Conservation (phyloP, 2,329 filamentous ascomycete species). For the Escovopsis sp. region DNA sequence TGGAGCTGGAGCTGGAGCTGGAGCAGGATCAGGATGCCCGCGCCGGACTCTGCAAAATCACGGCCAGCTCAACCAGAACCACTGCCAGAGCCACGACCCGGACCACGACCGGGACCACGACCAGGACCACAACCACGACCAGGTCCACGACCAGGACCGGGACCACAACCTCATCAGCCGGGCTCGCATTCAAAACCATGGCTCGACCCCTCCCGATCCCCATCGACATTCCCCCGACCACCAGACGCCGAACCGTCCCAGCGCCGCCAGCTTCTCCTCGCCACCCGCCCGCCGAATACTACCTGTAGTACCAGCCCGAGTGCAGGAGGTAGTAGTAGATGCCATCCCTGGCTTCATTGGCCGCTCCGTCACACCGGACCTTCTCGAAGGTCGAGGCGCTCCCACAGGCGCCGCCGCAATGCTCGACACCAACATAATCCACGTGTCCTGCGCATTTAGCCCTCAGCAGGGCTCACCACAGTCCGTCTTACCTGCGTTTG, state of each 20-base stretch:
- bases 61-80: constrained; percentile 5
- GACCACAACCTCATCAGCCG: constrained; percentile 3
- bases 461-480: constrained; percentile 21
- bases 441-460: constrained; percentile 11
- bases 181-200: constrained; percentile 3
- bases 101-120: background rate
- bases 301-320: no score
- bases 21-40: no score
- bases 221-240: constrained; percentile 8
- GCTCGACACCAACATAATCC: constrained; percentile 9
- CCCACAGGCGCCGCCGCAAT: constrained; percentile 10
- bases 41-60: background rate
- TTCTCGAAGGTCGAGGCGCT: constrained; percentile 20
- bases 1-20: no score
- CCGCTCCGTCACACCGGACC: constrained; percentile 53
- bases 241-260: constrained; percentile 19
- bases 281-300: constrained; percentile 10
- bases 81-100: background rate
- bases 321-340: constrained; percentile 9
- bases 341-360: constrained; percentile 30
- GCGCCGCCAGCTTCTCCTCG: constrained; percentile 20
- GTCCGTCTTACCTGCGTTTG: constrained; percentile 8
- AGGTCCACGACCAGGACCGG: background rate
- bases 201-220: constrained; percentile 12
- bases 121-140: constrained; percentile 5